phyloP scores from a whole-genome alignment of 2,329 filamentous ascomycete species.

The Diplocarpon rosae region DNA sequence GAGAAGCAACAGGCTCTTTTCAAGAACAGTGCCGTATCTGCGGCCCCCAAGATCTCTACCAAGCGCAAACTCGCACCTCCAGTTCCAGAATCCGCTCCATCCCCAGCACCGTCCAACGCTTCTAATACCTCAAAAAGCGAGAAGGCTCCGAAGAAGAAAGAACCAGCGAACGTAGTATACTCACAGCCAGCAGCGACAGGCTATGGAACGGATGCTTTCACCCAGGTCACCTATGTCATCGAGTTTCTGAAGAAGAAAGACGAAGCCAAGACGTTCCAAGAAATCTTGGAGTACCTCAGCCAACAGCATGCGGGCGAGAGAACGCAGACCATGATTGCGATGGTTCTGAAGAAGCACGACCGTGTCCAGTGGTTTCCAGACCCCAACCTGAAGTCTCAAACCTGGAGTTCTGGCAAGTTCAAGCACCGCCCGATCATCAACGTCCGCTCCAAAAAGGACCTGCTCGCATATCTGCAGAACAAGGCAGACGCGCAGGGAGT shows the following conservation, averaged over 20 bases:
- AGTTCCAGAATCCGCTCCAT: conserved; percentile 43
- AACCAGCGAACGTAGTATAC: conserved; percentile 50
- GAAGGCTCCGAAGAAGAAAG: conserved; percentile 54
- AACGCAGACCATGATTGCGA: conserved; percentile 52
- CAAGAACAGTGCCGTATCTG: conserved; percentile 49
- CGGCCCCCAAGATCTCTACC: conserved; percentile 48
- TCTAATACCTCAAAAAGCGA: conserved; percentile 41
- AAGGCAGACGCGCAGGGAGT: conserved; percentile 75
- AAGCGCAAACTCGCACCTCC: conserved; percentile 40
- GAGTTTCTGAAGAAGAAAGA: conserved; percentile 69
- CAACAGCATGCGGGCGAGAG: conserved; percentile 51
- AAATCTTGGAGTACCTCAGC: conserved; percentile 73
- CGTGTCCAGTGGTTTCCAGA: conserved; percentile 47
- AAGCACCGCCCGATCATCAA: conserved; percentile 74
- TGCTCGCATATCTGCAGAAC: conserved; percentile 70
- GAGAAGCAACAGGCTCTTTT: conserved; percentile 55
- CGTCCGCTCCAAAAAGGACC: conserved; percentile 65
- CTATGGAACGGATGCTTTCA: conserved; percentile 71
- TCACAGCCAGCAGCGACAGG: conserved; percentile 69
- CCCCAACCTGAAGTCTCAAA: conserved; percentile 50
- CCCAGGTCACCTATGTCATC: conserved; percentile 79
- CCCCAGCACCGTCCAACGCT: conserved; percentile 47
- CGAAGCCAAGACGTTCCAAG: conserved; percentile 56
- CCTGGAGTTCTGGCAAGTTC: conserved; percentile 62
- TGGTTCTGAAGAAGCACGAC: conserved; percentile 55